A percentile compares a stretch with the other conserved stretches of the same genome.
Conservation (phyloP, 495 filamentous ascomycete species). For the Friedmanniomyces simplex region DNA sequence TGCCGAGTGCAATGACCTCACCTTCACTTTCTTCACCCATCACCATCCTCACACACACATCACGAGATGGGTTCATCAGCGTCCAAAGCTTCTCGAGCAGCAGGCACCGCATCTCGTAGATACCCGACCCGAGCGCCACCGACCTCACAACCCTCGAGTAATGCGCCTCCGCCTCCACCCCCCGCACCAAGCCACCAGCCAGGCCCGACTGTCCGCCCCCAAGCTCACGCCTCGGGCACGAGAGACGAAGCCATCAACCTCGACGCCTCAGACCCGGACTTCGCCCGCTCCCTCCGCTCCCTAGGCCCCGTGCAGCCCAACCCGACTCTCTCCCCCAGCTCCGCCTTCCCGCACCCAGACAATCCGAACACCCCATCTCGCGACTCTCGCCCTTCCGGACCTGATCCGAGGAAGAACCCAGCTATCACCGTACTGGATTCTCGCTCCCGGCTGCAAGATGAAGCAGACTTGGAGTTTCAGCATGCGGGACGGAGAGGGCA, state of each 20-base stretch:
- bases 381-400: conserved; percentile 16
- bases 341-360: conserved; percentile 33
- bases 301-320: conserved; percentile 56
- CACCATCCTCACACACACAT: too few species aligned
- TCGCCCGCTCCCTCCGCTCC: conserved; percentile 48
- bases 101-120: conserved; percentile 43
- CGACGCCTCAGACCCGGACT: conserved; percentile 55
- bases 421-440: conserved; percentile 45
- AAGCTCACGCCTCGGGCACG: background rate
- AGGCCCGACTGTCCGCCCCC: conserved; percentile 11
- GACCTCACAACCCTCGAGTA: background rate
- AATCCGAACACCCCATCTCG: conserved; percentile 20
- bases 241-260: conserved; percentile 49
- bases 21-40: too few species aligned
- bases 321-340: conserved; percentile 48
- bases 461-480: conserved; percentile 46
- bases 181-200: background rate
- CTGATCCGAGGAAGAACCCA: conserved; percentile 42
- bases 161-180: conserved; percentile 1
- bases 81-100: conserved; percentile 51
- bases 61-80: conserved; percentile 49
- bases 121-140: conserved; percentile 43
- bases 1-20: background rate
- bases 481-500: conserved; percentile 39
- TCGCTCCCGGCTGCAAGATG: conserved; percentile 46